Base-by-base conservation (phyloP, 768 basidiomycete genomes). In the Kwoniella sp. region DNA sequence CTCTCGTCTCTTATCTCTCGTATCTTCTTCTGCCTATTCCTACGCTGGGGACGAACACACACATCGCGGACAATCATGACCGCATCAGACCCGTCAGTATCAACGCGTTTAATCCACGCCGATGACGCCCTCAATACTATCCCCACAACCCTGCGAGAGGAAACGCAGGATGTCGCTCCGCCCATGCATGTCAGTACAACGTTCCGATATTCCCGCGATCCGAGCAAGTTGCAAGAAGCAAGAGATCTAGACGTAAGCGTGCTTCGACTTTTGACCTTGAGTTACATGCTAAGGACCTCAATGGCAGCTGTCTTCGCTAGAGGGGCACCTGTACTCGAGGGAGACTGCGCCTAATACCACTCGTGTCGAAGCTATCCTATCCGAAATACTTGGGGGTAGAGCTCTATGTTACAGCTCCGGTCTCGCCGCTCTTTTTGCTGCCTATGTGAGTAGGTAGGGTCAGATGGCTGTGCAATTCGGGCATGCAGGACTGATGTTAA, bases 101-200 rank as follows among this genome's bases (percentile, higher is more conserved):
- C 40, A 10, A 44, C 40, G 40, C 40, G 17, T 3, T 44, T 44
- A 19, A 44, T 44, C 8, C 40, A 44, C 40, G 40, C 40, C 10
- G 40, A 44, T 15, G 40, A 44, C 17, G 40, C 40, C 3, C 40
- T 44, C 40, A 44, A 44, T 19, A 19, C 40, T 6, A 44, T 44
- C 17, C 40, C 4, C 40, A 6, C 40, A 10, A 9, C 40, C 17
- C 17, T 44, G 17, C 40, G 40, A 3, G 40, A 44, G 40, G 40
- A 44, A 15, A 44, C 40, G 40, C 40, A 44, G 17, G 40, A 44
- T 44, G 40, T 44, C 40, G 40, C 40, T 10, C 40, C 40, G 8
- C 40, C 40, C 40, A 44, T 44, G 40, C 40, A 44, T 44, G 40
- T 44, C 40, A 44, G 40, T 19, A 44, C 40, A 15, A 44, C 40